phyloP scores from a whole-genome alignment of 192 early-diverging fungal species.

The Backusella sp. region DNA sequence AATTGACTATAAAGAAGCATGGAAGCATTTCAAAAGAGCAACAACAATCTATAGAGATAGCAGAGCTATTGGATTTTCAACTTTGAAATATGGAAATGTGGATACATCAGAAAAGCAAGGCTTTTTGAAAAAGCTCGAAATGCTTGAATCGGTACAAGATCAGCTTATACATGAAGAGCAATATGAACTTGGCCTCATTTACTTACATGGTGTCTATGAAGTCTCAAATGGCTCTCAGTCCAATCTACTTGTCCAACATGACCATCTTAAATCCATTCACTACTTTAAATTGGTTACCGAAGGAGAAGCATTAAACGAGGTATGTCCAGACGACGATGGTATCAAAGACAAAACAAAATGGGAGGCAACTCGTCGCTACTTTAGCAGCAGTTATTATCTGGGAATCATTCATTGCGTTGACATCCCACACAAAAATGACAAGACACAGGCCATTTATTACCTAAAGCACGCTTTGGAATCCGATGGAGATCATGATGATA shows the following conservation, averaged over 20 bases:
- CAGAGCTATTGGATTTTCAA: background rate
- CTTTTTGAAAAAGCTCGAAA: background rate
- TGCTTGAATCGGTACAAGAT: background rate
- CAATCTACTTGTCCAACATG: too few relatives aligned
- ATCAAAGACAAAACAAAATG: background rate
- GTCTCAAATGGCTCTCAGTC: too few relatives aligned
- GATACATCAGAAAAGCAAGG: background rate
- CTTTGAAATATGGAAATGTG: background rate
- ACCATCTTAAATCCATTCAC: too few relatives aligned
- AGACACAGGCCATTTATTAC: slow-evolving; percentile 17
- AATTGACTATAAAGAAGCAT: background rate
- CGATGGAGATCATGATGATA: slow-evolving; percentile 4
- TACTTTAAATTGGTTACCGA: too few relatives aligned
- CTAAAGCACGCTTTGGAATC: background rate
- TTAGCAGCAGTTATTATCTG: slow-evolving; percentile 3
- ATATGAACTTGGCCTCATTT: background rate
- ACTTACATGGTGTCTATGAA: background rate
- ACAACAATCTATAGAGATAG: background rate
- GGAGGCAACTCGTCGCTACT: slow-evolving; percentile 14
- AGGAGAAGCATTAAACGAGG: too few relatives aligned
- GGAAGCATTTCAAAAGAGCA: background rate
- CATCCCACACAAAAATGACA: background rate
- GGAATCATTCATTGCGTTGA: background rate
- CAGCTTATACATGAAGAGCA: background rate
- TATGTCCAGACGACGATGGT: background rate